Evolutionary conservation across 306 rosid species (phyloP), one percentile per base, ranked within the genome.

Genomic region (Pueraria montana): DNA sequence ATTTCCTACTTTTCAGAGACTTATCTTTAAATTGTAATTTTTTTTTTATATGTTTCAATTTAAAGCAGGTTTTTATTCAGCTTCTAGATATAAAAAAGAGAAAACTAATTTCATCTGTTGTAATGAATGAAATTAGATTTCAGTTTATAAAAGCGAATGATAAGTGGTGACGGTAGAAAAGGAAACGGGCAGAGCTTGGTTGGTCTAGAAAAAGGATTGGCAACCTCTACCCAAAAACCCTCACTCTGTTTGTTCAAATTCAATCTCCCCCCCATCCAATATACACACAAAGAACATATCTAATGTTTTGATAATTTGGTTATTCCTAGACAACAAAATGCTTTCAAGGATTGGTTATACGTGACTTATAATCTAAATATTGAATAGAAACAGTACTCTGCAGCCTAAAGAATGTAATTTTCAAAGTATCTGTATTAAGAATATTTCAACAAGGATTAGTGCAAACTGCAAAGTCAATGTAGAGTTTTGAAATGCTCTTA

Each of bases 321-420:
- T 55, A 21, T 56, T 58, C 42, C 80, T 13, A n/a, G 30, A 58
- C 40, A 58, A 75, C 24, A 56, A 75, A 75, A 7, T 38, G 55
- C 68, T 36, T 55, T 56, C 68, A 56, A 69, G 72, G 49, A 66
- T 66, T n/a, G 16, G 14, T 34, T 65, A 17, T 32, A 66, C 72
- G 18, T 65, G 3, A 30, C 8, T 65, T 65, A 10, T 67, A 18
- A 67, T 67, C 26, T 67, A 50, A 50, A 69, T 16, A 56, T 40
- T 68, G 21, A 79, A 68, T 68, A 80, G 46, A 61, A 56, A 17
- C 5, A 38, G 34, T n/a, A 30, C 3, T 34, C 5, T 6, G 24
- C 1, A 32, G 52, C 36, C 58, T 58, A 38, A 27, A 18, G 24
- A 3, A 30, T 34, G 40, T 34, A 34, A 34, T 34, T 34, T 7